phyloP scores from a whole-genome alignment of 2,329 filamentous ascomycete species.

The Lanzia echinophila region DNA sequence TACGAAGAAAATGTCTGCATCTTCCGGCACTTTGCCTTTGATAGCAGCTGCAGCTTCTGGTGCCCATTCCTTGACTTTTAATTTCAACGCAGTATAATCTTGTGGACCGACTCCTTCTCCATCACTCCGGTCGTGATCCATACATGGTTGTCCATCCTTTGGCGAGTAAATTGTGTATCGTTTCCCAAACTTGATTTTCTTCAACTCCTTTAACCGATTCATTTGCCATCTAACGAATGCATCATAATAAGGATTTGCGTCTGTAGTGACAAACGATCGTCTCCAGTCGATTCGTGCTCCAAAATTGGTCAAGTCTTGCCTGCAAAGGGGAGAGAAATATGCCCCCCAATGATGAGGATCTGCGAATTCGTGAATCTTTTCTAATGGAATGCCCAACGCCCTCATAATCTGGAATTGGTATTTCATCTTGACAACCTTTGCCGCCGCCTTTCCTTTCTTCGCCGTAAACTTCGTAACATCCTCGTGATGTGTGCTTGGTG shows the following conservation, averaged over 20 bases:
- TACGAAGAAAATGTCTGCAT: slow-evolving; percentile 78
- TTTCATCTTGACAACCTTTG: slow-evolving; percentile 88
- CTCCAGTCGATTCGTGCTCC: slow-evolving; percentile 91
- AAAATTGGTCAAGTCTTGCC: slow-evolving; percentile 73
- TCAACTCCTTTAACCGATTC: slow-evolving; percentile 79
- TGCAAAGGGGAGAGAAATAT: slow-evolving; percentile 79
- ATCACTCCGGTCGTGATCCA: slow-evolving; percentile 78
- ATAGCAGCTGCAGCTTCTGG: slow-evolving; percentile 65
- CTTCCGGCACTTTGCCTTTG: slow-evolving; percentile 69
- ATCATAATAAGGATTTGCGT: slow-evolving; percentile 95
- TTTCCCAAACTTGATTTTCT: slow-evolving; percentile 91
- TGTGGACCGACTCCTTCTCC: slow-evolving; percentile 80
- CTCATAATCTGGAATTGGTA: slow-evolving; percentile 96
- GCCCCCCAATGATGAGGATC: slow-evolving; percentile 89
- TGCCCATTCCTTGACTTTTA: slow-evolving; percentile 86
- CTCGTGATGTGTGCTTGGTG: slow-evolving; percentile 62
- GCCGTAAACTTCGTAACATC: slow-evolving; percentile 87
- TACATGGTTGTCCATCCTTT: slow-evolving; percentile 81
- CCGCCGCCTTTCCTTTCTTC: slow-evolving; percentile 86
- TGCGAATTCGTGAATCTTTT: slow-evolving; percentile 90
- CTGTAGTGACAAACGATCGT: slow-evolving; percentile 86
- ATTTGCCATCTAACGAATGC: slow-evolving; percentile 96
- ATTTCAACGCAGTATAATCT: slow-evolving; percentile 88
- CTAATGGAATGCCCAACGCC: slow-evolving; percentile 75
- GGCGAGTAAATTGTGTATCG: slow-evolving; percentile 90